These are phyloP conservation scores for Talaromyces verruculosus DNA, from an alignment of 2,329 filamentous ascomycete species.

Conservation along the genomic window DNA sequence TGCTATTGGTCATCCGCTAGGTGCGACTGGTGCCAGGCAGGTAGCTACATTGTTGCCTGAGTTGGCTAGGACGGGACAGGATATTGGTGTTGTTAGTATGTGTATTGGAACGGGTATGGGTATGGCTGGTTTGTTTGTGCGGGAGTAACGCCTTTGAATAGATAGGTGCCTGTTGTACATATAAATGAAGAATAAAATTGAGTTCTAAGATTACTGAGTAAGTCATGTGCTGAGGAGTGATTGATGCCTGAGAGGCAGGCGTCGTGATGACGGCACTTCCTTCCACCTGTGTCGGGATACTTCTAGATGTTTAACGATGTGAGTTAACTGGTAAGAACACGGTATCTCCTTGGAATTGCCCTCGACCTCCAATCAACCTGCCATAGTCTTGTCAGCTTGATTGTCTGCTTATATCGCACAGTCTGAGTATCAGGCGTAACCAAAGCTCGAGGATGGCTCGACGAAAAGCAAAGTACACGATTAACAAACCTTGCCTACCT, in stretches of 20 bases:
- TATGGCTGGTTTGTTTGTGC: slow-evolving; percentile 67
- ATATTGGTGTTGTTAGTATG: slow-evolving; percentile 87
- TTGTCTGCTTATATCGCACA: neutral
- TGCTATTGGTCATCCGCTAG: slow-evolving; percentile 54
- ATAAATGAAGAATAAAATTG: neutral
- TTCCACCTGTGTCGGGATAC: neutral
- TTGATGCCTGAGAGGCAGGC: neutral
- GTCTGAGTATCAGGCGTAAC: neutral
- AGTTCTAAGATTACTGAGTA: neutral
- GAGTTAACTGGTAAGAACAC: neutral
- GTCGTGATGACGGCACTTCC: neutral
- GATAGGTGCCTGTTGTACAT: neutral
- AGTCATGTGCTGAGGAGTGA: neutral
- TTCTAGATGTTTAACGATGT: neutral
- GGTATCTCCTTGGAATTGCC: neutral
- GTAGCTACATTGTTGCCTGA: slow-evolving; percentile 70
- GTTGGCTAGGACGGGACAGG: slow-evolving; percentile 64
- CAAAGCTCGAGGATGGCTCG: neutral
- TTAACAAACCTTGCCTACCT: neutral
- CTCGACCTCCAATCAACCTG: neutral
- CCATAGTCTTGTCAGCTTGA: neutral
- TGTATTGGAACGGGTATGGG: slow-evolving; percentile 83
- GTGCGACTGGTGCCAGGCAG: slow-evolving; percentile 83
- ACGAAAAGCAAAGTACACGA: neutral
- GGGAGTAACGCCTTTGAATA: slow-evolving; percentile 50